A percentile compares a stretch with the other conserved stretches of the same genome.
These are phyloP conservation scores for Penstemon barbatus DNA, from an alignment of 257 asterid species.

Conservation along the genomic window DNA sequence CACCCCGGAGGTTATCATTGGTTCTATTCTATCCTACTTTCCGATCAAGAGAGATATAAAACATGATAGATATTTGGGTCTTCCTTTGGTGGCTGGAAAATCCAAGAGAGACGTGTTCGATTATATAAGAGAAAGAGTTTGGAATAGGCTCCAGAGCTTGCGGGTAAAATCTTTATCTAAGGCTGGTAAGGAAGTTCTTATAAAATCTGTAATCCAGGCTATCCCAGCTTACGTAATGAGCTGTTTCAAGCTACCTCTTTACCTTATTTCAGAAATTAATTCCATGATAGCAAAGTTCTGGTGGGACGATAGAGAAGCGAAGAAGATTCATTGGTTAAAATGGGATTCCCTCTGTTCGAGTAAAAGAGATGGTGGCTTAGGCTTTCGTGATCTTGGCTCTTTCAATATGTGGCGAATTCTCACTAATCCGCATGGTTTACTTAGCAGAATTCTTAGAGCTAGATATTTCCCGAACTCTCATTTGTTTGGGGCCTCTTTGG, in stretches of 20 bases:
- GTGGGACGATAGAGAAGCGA: neutral
- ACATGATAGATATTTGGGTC: neutral
- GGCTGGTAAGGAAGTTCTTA: neutral
- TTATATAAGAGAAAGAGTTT: neutral
- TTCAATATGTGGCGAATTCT: conserved; percentile 1
- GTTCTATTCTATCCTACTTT: no score
- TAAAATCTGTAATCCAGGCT: neutral
- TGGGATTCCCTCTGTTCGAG: neutral
- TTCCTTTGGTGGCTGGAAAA: neutral
- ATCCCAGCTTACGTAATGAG: neutral
- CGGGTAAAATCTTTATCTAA: neutral
- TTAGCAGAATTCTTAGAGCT: neutral
- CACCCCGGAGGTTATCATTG: no score
- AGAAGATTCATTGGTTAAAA: neutral
- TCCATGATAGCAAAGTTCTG: neutral
- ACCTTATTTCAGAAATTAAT: neutral
- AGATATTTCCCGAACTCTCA: neutral
- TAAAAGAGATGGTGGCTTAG: neutral
- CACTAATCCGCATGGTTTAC: neutral
- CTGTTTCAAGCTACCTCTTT: neutral
- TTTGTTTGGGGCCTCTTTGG: no score
- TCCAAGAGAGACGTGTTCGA: neutral
- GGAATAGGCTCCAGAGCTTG: neutral
- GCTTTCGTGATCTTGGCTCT: neutral
- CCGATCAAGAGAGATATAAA: no score